Evolutionary conservation across 2,329 filamentous ascomycete genomes (phyloP).

Genomic region (Penicillium sp.): DNA sequence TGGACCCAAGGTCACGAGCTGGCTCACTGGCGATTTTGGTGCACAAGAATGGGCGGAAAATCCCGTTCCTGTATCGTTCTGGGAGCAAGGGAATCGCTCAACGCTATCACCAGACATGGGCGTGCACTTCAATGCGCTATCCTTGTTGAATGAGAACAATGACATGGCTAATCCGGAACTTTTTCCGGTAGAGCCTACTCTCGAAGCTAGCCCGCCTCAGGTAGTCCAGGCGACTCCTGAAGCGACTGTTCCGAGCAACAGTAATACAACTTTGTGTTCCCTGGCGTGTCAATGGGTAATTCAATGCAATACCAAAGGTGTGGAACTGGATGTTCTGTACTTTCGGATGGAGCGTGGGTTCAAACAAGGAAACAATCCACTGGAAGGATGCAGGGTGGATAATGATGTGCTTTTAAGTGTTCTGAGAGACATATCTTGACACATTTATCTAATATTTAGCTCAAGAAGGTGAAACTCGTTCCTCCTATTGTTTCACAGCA

Average conservation of each 20-base stretch:
- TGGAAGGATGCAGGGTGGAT: conserved; percentile 10
- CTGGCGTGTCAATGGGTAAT: conserved; percentile 6
- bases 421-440: conserved; percentile 7
- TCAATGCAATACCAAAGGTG: conserved; percentile 5
- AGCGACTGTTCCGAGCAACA: not conserved
- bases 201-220: not conserved
- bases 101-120: not conserved
- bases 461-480: not conserved
- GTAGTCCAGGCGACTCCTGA: not conserved
- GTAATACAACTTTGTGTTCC: conserved; percentile 9
- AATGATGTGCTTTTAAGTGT: conserved; percentile 10
- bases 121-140: not conserved
- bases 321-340: conserved; percentile 8
- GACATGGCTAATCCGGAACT: not conserved
- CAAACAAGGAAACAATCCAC: not conserved
- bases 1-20: not conserved
- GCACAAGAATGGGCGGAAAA: not conserved
- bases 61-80: not conserved
- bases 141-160: not conserved
- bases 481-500: not conserved
- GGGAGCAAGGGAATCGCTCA: not conserved
- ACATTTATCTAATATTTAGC: not conserved
- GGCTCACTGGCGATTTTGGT: rapidly evolving
- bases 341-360: conserved; percentile 9
- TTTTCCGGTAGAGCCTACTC: not conserved